These are phyloP conservation scores for Botrytis cinerea DNA, from an alignment of 2,329 filamentous ascomycete genomes.

Conservation along the genomic window DNA sequence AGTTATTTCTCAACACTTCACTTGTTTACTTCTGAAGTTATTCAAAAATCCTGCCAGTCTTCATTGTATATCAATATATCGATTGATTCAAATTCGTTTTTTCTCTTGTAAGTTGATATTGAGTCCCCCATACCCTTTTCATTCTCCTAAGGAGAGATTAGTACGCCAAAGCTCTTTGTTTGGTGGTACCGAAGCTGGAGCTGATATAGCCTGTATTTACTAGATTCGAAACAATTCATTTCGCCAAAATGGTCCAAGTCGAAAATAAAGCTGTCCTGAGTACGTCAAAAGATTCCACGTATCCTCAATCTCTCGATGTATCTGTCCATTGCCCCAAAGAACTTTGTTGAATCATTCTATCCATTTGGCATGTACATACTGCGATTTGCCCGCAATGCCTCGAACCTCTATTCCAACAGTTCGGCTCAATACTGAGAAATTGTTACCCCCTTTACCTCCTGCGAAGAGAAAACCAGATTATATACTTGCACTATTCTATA, in stretches of 20 bases:
- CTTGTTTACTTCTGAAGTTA: neutral
- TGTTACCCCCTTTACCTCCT: constrained; percentile 17
- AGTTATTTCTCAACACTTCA: constrained; percentile 24
- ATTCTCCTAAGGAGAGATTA: neutral
- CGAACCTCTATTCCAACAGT: constrained; percentile 19
- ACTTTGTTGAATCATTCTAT: constrained; percentile 1
- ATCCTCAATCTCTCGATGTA: constrained; percentile 29
- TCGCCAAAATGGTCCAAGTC: constrained; percentile 55
- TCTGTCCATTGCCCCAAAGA: neutral
- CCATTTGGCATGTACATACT: constrained; percentile 9
- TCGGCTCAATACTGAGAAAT: constrained; percentile 24
- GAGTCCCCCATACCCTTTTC: neutral
- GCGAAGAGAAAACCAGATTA: constrained; percentile 32
- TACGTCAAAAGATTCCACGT: constrained; percentile 46
- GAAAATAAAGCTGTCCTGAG: constrained; percentile 71
- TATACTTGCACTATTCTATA: constrained; percentile 52
- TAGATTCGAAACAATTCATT: constrained; percentile 23
- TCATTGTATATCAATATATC: constrained; percentile 5
- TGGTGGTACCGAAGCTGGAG: constrained; percentile 29
- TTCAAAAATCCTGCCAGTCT: constrained; percentile 3
- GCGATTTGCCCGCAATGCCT: constrained; percentile 17
- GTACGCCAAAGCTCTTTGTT: constrained; percentile 2
- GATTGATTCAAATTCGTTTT: neutral
- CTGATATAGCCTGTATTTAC: constrained; percentile 23
- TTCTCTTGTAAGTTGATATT: constrained; percentile 12